Conservation (phyloP, 2,329 filamentous ascomycete genomes). For the Ceratocystis eucalypticola region DNA sequence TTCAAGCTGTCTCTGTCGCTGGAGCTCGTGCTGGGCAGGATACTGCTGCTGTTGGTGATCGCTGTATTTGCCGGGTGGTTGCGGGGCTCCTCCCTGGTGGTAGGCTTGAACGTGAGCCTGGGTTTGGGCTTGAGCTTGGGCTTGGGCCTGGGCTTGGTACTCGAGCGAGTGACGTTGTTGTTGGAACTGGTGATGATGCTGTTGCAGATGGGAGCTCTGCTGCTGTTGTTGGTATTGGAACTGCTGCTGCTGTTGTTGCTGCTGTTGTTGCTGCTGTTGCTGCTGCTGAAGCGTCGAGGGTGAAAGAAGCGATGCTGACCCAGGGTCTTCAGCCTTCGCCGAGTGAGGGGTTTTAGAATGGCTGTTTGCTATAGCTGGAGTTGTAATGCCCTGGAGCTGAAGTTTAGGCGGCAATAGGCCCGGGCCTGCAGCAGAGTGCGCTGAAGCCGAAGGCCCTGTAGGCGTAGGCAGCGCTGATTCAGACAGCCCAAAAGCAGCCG, state of each 20-base stretch:
- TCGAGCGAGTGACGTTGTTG: conserved; percentile 21
- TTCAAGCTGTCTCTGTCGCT: conserved; percentile 21
- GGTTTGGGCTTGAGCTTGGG: conserved; percentile 11
- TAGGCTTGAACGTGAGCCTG: conserved; percentile 9
- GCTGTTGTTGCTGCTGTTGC: conserved; percentile 13
- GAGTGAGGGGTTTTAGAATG: conserved; percentile 18
- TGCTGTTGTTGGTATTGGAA: conserved; percentile 20
- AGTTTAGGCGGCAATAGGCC: conserved; percentile 19
- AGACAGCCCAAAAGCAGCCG: neutral
- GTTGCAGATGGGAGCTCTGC: conserved; percentile 23
- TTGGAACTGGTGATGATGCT: conserved; percentile 21
- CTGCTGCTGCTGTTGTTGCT: conserved; percentile 22
- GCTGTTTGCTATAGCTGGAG: neutral
- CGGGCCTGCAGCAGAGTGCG: conserved; percentile 1
- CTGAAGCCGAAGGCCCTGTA: neutral
- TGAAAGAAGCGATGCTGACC: conserved; percentile 1
- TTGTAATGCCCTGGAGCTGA: neutral
- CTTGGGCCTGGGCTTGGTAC: conserved; percentile 13
- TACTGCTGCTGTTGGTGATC: conserved; percentile 18
- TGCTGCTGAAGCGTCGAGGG: neutral
- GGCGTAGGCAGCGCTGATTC: neutral
- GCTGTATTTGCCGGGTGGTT: conserved; percentile 7
- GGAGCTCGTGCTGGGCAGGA: conserved; percentile 23
- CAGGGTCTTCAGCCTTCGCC: neutral
- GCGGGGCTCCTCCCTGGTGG: conserved; percentile 10